phyloP scores from a whole-genome alignment of 2,329 filamentous ascomycete genomes.

The Aspergillus ibericus region DNA sequence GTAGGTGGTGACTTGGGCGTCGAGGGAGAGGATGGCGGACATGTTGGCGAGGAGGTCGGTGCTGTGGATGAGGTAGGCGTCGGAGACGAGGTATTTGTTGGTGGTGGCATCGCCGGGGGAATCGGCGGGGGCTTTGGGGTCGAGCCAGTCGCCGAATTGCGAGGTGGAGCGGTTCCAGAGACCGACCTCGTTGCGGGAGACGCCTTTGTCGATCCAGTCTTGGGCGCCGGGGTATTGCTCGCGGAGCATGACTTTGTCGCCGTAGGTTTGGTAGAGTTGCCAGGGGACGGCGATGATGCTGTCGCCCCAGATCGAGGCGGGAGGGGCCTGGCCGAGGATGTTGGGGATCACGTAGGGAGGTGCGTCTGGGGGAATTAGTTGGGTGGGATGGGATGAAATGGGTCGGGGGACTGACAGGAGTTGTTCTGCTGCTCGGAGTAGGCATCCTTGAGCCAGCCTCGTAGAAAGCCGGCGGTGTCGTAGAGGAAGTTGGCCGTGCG shows the following conservation, averaged over 20 bases:
- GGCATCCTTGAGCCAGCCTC: conserved; percentile 53
- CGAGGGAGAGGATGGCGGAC: conserved; percentile 23
- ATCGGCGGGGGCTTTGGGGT: conserved; percentile 39
- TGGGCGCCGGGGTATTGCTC: conserved; percentile 39
- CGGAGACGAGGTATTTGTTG: conserved; percentile 38
- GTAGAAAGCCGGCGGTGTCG: conserved; percentile 53
- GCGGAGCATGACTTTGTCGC: conserved; percentile 36
- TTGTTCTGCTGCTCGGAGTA: conserved; percentile 35
- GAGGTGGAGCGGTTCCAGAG: conserved; percentile 37
- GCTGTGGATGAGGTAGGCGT: conserved; percentile 41
- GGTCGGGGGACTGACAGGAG: conserved; percentile 5
- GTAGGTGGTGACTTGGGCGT: conserved; percentile 23
- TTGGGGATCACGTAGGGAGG: conserved; percentile 37
- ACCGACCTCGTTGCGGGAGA: conserved; percentile 31
- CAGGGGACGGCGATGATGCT: conserved; percentile 39
- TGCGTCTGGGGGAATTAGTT: conserved; percentile 6
- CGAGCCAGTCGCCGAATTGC: conserved; percentile 46
- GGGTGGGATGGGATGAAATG: too few species aligned
- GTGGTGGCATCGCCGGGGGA: conserved; percentile 35
- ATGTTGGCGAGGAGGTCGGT: conserved; percentile 33
- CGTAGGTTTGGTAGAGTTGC: conserved; percentile 35
- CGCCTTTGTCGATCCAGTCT: conserved; percentile 38
- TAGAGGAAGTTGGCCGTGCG: conserved; percentile 57
- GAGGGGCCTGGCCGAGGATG: conserved; percentile 16
- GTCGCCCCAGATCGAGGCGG: conserved; percentile 41